These are phyloP conservation scores for Saturnispora galanensis DNA, from an alignment of 805 yeast genomes.

Conservation along the genomic window DNA sequence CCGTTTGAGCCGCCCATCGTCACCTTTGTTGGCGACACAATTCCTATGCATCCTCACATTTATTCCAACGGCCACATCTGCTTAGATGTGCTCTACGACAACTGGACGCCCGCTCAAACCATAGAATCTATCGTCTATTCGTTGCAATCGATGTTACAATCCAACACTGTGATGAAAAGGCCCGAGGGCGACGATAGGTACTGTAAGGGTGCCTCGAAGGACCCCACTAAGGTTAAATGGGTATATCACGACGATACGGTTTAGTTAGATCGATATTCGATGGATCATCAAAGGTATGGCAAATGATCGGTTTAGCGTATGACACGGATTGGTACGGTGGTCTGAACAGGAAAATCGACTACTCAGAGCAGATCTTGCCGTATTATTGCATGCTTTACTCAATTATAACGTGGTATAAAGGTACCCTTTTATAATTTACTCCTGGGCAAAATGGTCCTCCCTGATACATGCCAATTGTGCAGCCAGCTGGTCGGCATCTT, in stretches of 20 bases:
- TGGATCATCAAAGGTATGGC: neutral
- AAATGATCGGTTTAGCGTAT: too few species aligned
- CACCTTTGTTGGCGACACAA: conserved; percentile 14
- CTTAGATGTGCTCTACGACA: conserved; percentile 51
- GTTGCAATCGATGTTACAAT: conserved; percentile 53
- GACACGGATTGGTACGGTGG: too few species aligned
- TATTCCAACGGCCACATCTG: conserved; percentile 77
- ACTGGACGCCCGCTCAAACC: conserved; percentile 58
- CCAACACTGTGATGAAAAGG: conserved; percentile 36
- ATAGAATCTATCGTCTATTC: conserved; percentile 42
- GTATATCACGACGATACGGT: conserved; percentile 52
- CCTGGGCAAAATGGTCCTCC: conserved; percentile 10
- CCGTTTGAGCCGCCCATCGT: conserved; percentile 11
- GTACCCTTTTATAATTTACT: neutral
- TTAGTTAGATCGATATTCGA: conserved; percentile 8
- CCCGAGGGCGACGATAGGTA: conserved; percentile 52
- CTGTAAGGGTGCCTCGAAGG: conserved; percentile 41
- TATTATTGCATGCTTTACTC: too few species aligned
- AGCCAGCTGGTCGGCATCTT: conserved; percentile 14
- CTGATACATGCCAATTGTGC: conserved; percentile 14
- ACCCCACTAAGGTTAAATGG: conserved; percentile 44
- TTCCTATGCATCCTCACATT: conserved; percentile 68
- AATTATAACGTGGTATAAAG: too few species aligned
- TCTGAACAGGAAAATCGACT: neutral
- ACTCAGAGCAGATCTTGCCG: too few species aligned